Evolutionary conservation across 2,329 filamentous ascomycete species (phyloP).

Genomic region (Penicillium sp.): DNA sequence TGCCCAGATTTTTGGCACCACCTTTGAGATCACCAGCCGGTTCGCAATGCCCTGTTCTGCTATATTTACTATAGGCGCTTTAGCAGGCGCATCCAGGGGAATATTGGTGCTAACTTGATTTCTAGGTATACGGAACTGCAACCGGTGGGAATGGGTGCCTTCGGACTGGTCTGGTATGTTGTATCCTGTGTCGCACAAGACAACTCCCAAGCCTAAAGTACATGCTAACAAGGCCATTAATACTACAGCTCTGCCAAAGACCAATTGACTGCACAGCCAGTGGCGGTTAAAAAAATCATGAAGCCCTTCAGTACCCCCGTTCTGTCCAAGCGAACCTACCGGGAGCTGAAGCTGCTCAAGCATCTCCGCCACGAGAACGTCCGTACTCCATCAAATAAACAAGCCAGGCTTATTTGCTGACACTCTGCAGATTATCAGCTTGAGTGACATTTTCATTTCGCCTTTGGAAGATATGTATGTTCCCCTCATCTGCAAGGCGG

Average conservation of each 20-base stretch:
- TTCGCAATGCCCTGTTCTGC: conserved; percentile 45
- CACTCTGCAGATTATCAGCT: conserved; percentile 75
- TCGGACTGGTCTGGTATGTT: conserved; percentile 91
- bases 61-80: neutral
- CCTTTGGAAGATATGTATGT: conserved; percentile 95
- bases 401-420: conserved; percentile 14
- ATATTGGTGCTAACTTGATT: conserved; percentile 5
- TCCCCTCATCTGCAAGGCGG: neutral
- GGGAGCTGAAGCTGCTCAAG: conserved; percentile 95
- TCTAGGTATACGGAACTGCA: conserved; percentile 93
- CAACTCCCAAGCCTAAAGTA: neutral
- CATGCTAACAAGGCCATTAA: conserved; percentile 18
- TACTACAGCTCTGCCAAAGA: conserved; percentile 83
- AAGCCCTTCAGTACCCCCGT: conserved; percentile 99
- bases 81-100: neutral
- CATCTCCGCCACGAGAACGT: conserved; percentile 97
- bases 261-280: conserved; percentile 93
- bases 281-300: conserved; percentile 99
- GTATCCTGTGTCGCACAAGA: conserved; percentile 10
- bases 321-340: conserved; percentile 93
- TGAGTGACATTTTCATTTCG: conserved; percentile 99
- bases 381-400: neutral
- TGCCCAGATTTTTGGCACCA: conserved; percentile 98
- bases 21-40: conserved; percentile 99
- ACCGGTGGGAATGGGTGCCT: conserved; percentile 98